phyloP scores from a whole-genome alignment of 805 yeast species.

The Candida nemodendra region DNA sequence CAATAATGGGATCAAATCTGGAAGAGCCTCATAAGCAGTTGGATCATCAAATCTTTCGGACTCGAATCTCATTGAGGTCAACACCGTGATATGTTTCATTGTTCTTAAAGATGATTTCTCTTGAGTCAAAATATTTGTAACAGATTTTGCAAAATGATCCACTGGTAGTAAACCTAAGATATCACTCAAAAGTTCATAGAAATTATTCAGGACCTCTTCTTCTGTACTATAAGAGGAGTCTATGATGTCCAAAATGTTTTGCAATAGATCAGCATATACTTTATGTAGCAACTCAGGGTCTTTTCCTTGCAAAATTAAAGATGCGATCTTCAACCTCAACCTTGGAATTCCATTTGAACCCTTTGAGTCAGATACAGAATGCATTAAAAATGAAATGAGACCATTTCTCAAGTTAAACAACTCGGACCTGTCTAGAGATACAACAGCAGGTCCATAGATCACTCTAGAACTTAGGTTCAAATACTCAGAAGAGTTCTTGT shows the following conservation, averaged over 20 bases:
- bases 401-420: conserved; percentile 47
- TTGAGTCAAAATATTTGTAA: conserved; percentile 40
- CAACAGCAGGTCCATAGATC: conserved; percentile 60
- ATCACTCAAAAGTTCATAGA: conserved; percentile 59
- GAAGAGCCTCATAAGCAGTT: conserved; percentile 51
- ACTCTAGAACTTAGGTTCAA: conserved; percentile 48
- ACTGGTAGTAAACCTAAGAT: conserved; percentile 74
- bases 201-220: conserved; percentile 38
- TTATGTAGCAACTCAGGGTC: conserved; percentile 21
- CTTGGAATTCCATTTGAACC: conserved; percentile 42
- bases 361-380: conserved; percentile 42
- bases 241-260: conserved; percentile 38
- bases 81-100: conserved; percentile 58
- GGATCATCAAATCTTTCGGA: conserved; percentile 55
- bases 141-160: conserved; percentile 63
- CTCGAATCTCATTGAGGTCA: conserved; percentile 68
- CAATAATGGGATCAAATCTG: conserved; percentile 49
- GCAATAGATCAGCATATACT: conserved; percentile 30
- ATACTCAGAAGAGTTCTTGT: conserved; percentile 35
- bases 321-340: conserved; percentile 38
- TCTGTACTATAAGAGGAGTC: conserved; percentile 32
- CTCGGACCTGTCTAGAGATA: conserved; percentile 49
- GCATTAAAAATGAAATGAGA: conserved; percentile 56
- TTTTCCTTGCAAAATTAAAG: conserved; percentile 32
- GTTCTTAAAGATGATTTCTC: conserved; percentile 44